These are phyloP conservation scores for Colletotrichum spaethianum DNA, from an alignment of 2,329 filamentous ascomycete genomes.

Conservation along the genomic window DNA sequence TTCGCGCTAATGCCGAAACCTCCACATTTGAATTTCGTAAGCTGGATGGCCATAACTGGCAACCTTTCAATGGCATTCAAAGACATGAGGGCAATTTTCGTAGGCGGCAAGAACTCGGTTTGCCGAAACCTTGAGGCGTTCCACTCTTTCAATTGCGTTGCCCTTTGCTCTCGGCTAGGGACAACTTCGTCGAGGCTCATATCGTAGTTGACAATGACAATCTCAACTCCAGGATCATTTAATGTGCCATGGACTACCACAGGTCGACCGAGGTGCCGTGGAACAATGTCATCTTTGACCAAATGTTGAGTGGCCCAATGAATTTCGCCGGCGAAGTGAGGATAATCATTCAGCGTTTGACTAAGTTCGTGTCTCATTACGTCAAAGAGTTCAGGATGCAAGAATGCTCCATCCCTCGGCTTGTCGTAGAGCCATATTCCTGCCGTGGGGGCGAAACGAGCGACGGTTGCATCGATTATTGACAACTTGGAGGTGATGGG, in stretches of 20 bases:
- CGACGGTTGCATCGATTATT: constrained; percentile 59
- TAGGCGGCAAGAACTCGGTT: constrained; percentile 50
- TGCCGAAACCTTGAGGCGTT: constrained; percentile 53
- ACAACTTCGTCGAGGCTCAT: constrained; percentile 49
- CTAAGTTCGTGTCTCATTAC: constrained; percentile 45
- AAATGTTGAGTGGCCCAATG: constrained; percentile 50
- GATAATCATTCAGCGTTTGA: constrained; percentile 54
- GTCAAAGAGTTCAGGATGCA: constrained; percentile 27
- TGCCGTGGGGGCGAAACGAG: constrained; percentile 55
- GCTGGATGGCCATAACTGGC: constrained; percentile 54
- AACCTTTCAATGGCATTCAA: constrained; percentile 48
- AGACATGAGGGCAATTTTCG: constrained; percentile 51
- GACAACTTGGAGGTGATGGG: constrained; percentile 47
- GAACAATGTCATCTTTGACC: constrained; percentile 44
- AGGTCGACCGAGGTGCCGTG: constrained; percentile 52
- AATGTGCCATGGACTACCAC: constrained; percentile 52
- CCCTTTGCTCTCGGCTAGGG: constrained; percentile 43
- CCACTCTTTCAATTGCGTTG: constrained; percentile 49
- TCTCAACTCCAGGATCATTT: constrained; percentile 59
- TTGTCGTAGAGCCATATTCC: constrained; percentile 61
- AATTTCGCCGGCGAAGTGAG: constrained; percentile 59
- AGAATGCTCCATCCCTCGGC: constrained; percentile 30
- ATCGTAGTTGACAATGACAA: constrained; percentile 50
- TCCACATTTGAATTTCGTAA: constrained; percentile 57
- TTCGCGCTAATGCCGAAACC: constrained; percentile 58